Conservation (phyloP, 768 basidiomycete genomes). For the Hygrophorus pudorinus region DNA sequence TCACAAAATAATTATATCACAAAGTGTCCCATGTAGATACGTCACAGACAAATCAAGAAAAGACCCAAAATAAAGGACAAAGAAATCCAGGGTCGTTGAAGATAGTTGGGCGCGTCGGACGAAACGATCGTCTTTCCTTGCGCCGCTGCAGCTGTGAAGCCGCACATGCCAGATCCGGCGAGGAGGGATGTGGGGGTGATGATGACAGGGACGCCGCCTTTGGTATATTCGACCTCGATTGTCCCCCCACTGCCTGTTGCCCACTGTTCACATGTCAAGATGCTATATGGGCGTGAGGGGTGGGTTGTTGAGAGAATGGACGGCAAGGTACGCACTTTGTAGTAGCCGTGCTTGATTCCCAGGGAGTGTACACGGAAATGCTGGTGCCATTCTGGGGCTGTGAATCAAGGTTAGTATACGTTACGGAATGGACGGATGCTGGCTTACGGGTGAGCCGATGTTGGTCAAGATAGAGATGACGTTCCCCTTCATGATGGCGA, state of each 20-base stretch:
- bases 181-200: slow-evolving; percentile 34
- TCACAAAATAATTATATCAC: too few species aligned
- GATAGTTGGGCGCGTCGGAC: not conserved
- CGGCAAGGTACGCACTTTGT: slow-evolving; percentile 38
- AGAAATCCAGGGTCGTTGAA: not conserved
- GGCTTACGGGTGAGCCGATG: slow-evolving; percentile 60
- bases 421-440: not conserved
- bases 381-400: slow-evolving; percentile 48
- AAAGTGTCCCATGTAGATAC: too few species aligned
- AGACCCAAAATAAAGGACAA: not conserved
- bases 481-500: slow-evolving; percentile 58
- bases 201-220: slow-evolving; percentile 52
- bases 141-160: slow-evolving; percentile 7
- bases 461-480: slow-evolving; percentile 58
- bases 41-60: not conserved
- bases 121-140: not conserved
- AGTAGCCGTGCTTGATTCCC: slow-evolving; percentile 33
- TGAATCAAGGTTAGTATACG: not conserved
- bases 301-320: not conserved
- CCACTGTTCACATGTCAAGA: slow-evolving; percentile 59
- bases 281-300: slow-evolving; percentile 23
- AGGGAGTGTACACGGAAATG: slow-evolving; percentile 51
- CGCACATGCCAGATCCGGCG: slow-evolving; percentile 30
- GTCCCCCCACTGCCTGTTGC: slow-evolving; percentile 57
- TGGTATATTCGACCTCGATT: slow-evolving; percentile 50